phyloP scores from a whole-genome alignment of 176 grass and related monocot species.

The Oryza australiensis region DNA sequence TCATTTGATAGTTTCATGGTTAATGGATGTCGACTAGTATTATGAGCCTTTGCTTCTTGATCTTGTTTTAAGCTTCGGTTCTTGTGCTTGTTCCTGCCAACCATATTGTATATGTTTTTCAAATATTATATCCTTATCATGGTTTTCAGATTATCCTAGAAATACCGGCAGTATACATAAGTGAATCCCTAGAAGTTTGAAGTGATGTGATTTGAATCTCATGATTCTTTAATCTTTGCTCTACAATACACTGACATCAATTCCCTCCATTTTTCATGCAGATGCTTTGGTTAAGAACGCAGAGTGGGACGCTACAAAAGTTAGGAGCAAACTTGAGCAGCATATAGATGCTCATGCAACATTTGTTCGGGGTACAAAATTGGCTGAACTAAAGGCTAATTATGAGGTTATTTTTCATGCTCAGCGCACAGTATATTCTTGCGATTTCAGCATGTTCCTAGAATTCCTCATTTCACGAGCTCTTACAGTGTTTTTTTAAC shows the following conservation, averaged over 20 bases:
- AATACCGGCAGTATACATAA: background rate
- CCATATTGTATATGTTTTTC: background rate
- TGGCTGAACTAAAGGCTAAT: conserved; percentile 62
- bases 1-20: background rate
- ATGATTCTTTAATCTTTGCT: background rate
- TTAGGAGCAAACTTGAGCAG: conserved; percentile 60
- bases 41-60: background rate
- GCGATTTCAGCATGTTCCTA: background rate
- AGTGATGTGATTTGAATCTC: background rate
- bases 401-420: conserved; percentile 60
- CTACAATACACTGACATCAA: background rate
- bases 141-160: background rate
- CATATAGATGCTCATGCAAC: conserved; percentile 58
- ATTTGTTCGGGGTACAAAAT: conserved; percentile 49
- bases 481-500: background rate
- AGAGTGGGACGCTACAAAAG: conserved; percentile 63
- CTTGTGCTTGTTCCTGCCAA: background rate
- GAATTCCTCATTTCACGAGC: background rate
- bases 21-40: background rate
- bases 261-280: conserved; percentile 37
- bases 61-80: background rate
- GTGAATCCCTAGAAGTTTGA: background rate
- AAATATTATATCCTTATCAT: background rate
- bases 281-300: conserved; percentile 56
- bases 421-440: background rate